phyloP scores from a whole-genome alignment of 2,329 filamentous ascomycete species.

The Diplodia intermedia region DNA sequence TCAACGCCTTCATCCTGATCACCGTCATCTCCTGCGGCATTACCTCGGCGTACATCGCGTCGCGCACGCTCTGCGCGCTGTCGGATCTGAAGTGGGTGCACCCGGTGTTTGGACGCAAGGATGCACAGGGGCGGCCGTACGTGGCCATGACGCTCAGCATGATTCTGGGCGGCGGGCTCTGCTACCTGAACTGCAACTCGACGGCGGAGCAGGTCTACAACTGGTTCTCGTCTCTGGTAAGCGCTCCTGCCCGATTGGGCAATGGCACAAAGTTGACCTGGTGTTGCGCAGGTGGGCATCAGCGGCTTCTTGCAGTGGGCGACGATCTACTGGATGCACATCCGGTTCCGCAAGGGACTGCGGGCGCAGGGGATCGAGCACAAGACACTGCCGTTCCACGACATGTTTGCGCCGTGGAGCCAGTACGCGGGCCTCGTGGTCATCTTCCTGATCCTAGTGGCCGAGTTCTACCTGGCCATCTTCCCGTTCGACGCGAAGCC shows the following conservation, averaged over 20 bases:
- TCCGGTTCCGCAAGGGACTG: conserved; percentile 43
- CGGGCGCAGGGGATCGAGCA: conserved; percentile 38
- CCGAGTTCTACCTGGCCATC: conserved; percentile 56
- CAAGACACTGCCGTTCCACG: conserved; percentile 31
- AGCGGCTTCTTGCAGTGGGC: conserved; percentile 47
- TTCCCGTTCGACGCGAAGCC: conserved; percentile 51
- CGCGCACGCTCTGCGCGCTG: conserved; percentile 30
- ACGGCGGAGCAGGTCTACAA: conserved; percentile 53
- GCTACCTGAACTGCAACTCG: conserved; percentile 52
- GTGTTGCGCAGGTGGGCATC: conserved; percentile 37
- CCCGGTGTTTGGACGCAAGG: conserved; percentile 30
- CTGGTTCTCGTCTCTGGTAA: conserved; percentile 58
- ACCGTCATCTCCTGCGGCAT: conserved; percentile 39
- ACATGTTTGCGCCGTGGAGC: conserved; percentile 30
- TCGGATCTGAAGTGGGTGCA: conserved; percentile 32
- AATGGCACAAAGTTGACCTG: conserved; percentile 19
- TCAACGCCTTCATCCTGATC: conserved; percentile 37
- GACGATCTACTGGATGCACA: conserved; percentile 44
- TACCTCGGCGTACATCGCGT: conserved; percentile 38
- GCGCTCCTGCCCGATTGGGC: conserved; percentile 44
- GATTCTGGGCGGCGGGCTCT: conserved; percentile 47
- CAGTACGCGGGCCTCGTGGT: conserved; percentile 27
- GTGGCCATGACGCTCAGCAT: conserved; percentile 41
- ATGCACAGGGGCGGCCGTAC: conserved; percentile 35
- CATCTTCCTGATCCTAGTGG: conserved; percentile 53